These are phyloP conservation scores for Tolypocladium sp. DNA, from an alignment of 2,329 filamentous ascomycete genomes.

Conservation along the genomic window DNA sequence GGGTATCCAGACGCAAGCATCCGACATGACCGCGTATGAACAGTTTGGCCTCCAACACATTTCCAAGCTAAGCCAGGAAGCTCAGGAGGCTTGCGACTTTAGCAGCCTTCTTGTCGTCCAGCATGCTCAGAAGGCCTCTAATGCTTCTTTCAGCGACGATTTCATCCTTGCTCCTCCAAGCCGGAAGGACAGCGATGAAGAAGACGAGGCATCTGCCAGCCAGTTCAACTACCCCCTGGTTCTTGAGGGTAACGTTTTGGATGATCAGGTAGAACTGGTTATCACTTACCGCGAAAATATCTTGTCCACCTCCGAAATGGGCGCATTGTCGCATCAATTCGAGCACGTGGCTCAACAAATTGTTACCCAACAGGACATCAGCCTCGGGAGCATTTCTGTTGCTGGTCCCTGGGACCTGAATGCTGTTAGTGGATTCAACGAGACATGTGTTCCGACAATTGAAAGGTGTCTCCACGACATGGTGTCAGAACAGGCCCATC, in stretches of 20 bases:
- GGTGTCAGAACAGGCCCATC: conserved; percentile 27
- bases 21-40: conserved; percentile 6
- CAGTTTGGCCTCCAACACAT: conserved; percentile 7
- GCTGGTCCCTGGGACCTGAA: neutral
- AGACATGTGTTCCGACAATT: too few relatives aligned
- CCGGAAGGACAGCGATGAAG: too few relatives aligned
- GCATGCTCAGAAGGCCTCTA: neutral
- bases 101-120: conserved; percentile 9
- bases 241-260: neutral
- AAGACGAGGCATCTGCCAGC: too few relatives aligned
- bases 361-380: neutral
- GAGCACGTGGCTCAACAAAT: conserved; percentile 1
- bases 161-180: neutral
- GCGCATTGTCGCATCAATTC: conserved; percentile 2
- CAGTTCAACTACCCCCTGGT: conserved; percentile 6
- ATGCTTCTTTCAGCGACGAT: neutral
- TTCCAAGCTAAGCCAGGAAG: conserved; percentile 5
- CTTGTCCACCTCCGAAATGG: neutral
- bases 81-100: conserved; percentile 5
- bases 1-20: conserved; percentile 7
- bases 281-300: conserved; percentile 1
- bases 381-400: neutral
- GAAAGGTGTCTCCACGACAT: conserved; percentile 29
- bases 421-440: neutral
- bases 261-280: neutral